Base-by-base conservation (phyloP, 805 yeast species). In the Myxozyma udenii region DNA sequence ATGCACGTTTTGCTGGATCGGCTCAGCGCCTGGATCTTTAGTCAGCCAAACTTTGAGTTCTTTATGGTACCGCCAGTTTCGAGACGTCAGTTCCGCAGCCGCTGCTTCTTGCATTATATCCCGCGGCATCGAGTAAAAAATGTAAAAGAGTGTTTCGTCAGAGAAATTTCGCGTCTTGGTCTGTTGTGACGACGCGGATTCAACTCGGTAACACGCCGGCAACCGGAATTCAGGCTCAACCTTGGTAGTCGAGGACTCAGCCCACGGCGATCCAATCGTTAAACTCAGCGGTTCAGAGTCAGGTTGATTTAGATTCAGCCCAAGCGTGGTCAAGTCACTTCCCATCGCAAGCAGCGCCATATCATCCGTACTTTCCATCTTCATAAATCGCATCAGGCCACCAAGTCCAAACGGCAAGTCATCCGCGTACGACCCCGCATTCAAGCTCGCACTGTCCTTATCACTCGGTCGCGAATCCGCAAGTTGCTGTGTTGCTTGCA, bases 41-140 rank as follows among this genome's bases (percentile, higher is more conserved):
- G 98, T 93, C 53, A 93, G 73, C 98, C 98, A 93, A 46, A 93
- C 89, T 71, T 90, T 95, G 50, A 93, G 78, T 55, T 88, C 95
- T 71, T 89, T 91, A 71, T 93, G 98, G 65, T 87, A 93, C 61
- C 98, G 79, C 99, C 99, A 93, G 70, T 91, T 93, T 62, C 98
- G 78, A 57, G 82, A 82, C 62, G 88, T 87, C 32, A 93, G 77
- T 68, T 91, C 98, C 53, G 91, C 76, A 4, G 97, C 95, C 3
- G 95, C 95, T 50, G 89, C 78, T 67, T 93, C 98, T 69, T 93
- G 99, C 66, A 91, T 74, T 3, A 88, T 81, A 66, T 93, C 97
- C 48, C 88, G 82, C 3, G 98, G 96, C 74, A 83, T 88, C 59
- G 95, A 86, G 69, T 93, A 93, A 67, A 93, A 93, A 16, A 93